phyloP scores from a whole-genome alignment of 2,329 filamentous ascomycete species.

The Chaetomium olivaceum region DNA sequence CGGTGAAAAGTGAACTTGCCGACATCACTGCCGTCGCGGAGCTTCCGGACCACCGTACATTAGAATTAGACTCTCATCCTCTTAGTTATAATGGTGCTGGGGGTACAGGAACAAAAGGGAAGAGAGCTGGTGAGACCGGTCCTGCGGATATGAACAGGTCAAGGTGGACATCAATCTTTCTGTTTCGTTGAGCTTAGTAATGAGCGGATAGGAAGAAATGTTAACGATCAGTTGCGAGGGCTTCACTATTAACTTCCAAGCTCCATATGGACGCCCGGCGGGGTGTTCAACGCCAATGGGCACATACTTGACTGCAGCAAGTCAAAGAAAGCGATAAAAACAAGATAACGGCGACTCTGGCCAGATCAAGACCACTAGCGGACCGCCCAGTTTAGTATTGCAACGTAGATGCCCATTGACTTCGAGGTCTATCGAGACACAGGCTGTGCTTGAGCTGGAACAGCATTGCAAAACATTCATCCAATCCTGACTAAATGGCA shows the following conservation, averaged over 20 bases:
- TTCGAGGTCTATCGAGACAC: not conserved
- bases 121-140: not conserved
- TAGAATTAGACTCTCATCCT: not conserved
- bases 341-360: not conserved
- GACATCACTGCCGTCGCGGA: not conserved
- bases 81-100: not conserved
- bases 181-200: too few relatives aligned
- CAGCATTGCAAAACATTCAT: not conserved
- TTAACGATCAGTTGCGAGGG: not conserved
- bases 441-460: not conserved
- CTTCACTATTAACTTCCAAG: not conserved
- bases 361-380: too few relatives aligned
- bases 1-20: not conserved
- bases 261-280: not conserved
- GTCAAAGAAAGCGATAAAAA: not conserved
- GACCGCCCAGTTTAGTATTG: not conserved
- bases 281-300: not conserved
- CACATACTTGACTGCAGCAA: not conserved
- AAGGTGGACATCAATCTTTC: not conserved
- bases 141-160: not conserved
- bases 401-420: too few relatives aligned
- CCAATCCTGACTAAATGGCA: not conserved
- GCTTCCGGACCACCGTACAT: constrained; percentile 1
- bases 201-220: not conserved
- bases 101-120: not conserved